Conservation (phyloP, 1,139 yeast species). For the Wickerhamomyces sp. region DNA sequence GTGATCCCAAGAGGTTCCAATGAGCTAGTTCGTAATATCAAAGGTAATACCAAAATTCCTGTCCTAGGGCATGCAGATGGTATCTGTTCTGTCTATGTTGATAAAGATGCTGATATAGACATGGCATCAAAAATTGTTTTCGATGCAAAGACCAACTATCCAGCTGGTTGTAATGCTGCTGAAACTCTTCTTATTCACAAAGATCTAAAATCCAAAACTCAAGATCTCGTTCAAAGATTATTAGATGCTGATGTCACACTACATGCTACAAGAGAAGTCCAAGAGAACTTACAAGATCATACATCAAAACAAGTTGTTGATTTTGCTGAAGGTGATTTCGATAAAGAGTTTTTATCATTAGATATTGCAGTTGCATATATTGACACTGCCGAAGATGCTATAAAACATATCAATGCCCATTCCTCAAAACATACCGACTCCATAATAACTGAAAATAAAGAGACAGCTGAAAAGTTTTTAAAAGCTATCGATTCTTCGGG, state of each 20-base stretch:
- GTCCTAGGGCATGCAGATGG: conserved; percentile 99
- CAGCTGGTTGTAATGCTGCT: conserved; percentile 97
- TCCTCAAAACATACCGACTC: conserved; percentile 97
- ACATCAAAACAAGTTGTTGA: conserved; percentile 33
- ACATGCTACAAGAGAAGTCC: conserved; percentile 58
- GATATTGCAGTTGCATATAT: conserved; percentile 75
- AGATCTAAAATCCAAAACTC: conserved; percentile 39
- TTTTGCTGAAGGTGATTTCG: conserved; percentile 62
- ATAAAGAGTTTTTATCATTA: conserved; percentile 75
- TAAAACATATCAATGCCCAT: conserved; percentile 78
- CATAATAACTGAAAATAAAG: conserved; percentile 72
- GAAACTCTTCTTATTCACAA: conserved; percentile 77
- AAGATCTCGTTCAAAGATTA: conserved; percentile 44
- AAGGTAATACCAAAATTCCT: conserved; percentile 86
- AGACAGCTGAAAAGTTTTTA: conserved; percentile 67
- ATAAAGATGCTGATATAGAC: conserved; percentile 64
- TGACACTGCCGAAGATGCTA: conserved; percentile 59
- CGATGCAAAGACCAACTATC: conserved; percentile 93
- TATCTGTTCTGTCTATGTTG: conserved; percentile 83
- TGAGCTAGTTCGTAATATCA: conserved; percentile 80
- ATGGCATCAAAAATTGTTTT: conserved; percentile 74
- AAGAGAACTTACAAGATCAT: conserved; percentile 23
- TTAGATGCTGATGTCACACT: conserved; percentile 65
- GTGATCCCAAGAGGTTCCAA: conserved; percentile 98
- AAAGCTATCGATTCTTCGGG: conserved; percentile 93